Conservation (phyloP, 2,329 filamentous ascomycete species). For the Talaromyces sp. region DNA sequence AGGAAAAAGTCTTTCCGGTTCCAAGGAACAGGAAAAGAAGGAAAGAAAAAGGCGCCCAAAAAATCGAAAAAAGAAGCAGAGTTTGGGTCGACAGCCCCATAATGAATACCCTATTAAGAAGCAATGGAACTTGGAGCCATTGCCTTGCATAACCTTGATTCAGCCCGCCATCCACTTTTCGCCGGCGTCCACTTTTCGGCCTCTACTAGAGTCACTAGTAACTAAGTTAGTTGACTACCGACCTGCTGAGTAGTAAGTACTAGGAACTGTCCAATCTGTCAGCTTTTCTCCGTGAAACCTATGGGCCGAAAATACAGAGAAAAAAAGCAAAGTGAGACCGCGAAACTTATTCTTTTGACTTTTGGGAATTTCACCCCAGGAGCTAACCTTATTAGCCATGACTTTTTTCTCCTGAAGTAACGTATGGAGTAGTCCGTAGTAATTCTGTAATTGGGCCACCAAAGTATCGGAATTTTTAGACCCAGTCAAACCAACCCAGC, state of each 20-base stretch:
- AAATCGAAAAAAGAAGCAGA: slow-evolving; percentile 1
- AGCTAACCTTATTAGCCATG: not conserved
- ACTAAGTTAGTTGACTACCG: not conserved
- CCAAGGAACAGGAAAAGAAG: slow-evolving; percentile 1
- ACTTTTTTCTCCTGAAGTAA: not conserved
- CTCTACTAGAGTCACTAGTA: not conserved
- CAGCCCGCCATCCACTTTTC: slow-evolving; percentile 12
- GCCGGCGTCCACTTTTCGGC: slow-evolving; percentile 2
- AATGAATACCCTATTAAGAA: not conserved
- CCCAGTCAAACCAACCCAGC: slow-evolving; percentile 1
- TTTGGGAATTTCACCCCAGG: not conserved
- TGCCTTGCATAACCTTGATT: slow-evolving; percentile 16
- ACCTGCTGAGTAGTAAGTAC: not conserved
- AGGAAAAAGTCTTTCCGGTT: not conserved
- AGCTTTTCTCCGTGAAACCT: not conserved
- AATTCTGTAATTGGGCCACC: slow-evolving; percentile 3
- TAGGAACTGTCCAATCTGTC: not conserved
- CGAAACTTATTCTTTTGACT: not conserved
- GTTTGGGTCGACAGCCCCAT: slow-evolving; percentile 5
- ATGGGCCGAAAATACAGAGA: not conserved
- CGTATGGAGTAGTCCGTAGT: not conserved
- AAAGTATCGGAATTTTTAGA: slow-evolving; percentile 14
- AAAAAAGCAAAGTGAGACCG: not conserved
- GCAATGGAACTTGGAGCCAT: not conserved
- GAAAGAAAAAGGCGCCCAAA: not conserved